Evolutionary conservation across 306 rosid species (phyloP).

Genomic region (Acacia crassicarpa): DNA sequence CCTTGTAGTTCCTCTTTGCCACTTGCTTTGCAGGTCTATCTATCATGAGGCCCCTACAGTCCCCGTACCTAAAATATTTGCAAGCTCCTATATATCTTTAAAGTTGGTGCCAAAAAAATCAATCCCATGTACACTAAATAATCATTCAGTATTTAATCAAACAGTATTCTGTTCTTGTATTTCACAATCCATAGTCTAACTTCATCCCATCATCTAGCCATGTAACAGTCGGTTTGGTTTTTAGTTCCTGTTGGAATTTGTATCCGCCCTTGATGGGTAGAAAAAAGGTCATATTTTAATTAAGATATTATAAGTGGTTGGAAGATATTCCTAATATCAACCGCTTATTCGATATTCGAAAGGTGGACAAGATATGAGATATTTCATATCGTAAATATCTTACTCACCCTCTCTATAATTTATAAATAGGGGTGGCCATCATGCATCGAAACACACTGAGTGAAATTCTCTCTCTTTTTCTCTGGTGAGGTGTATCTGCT

Average conservation of each 20-base stretch:
- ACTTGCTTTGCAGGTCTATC: constrained; percentile 18
- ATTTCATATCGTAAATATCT: neutral
- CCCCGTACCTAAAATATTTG: constrained; percentile 1
- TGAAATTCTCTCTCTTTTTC: neutral
- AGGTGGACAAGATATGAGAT: neutral
- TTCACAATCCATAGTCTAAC: neutral
- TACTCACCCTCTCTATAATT: neutral
- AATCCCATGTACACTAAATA: neutral
- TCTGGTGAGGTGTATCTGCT: neutral
- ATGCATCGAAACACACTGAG: neutral
- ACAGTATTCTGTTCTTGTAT: neutral
- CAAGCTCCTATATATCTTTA: neutral
- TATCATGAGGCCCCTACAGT: constrained; percentile 4
- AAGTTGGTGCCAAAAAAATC: constrained; percentile 12
- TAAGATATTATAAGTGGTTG: neutral
- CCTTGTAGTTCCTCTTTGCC: constrained; percentile 12
- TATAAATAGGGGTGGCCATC: neutral
- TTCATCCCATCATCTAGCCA: neutral
- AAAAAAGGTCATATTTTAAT: neutral
- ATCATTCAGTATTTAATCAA: neutral
- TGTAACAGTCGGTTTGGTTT: neutral
- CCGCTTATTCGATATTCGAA: neutral
- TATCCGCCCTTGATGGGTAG: neutral
- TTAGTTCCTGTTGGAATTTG: neutral
- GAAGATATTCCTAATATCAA: no score